Base-by-base conservation (phyloP, 371 early-diverging fungal species). In the Mortierella sp. region DNA sequence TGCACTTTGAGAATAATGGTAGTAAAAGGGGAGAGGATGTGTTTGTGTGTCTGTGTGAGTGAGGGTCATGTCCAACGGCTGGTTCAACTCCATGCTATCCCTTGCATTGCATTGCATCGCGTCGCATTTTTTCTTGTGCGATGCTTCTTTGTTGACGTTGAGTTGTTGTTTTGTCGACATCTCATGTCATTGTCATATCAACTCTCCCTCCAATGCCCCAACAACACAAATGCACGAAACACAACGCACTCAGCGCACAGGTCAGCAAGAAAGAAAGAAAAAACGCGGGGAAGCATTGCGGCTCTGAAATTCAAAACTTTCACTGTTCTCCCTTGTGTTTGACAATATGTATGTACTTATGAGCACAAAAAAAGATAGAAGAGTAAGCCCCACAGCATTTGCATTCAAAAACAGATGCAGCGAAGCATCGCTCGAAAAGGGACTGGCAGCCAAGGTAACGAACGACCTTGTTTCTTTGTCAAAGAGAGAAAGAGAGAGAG, bases 381-480 rank as follows among this genome's bases (percentile, higher is more conserved):
- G n/a, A 8, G 10, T 24, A 38, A 34, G 34, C 44, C 42, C 68
- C 68, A 68, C 42, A 68, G 68, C 68, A 68, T 42, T n/a, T 7
- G 55, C 14, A 50, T 50, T 50, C 31, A 34, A 19, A 31, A 63
- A 38, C 50, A 50, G 38, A 68, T 68, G 68, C 68, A 68, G 68
- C 68, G 68, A 68, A 68, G 68, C 24, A 68, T 68, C 68, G 24
- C 44, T 21, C 68, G 68, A 68, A 34, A 42, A 38, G 68, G 24
- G 38, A n/a, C 55, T 8, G 55, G 68, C 68, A 42, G 68, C 68
- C 68, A 24, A 68, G 68, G 10, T 42, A 10, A 38, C 34, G 11
- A 10, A 38, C 34, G 11, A 38, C 68, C 19, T 68, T 38, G 21
- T 34, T 38, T 68, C 16, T 28, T 34, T 42, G 34, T 63, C 34